Base-by-base conservation (phyloP, 1,284 basidiomycete species). In the Mycena sp. region DNA sequence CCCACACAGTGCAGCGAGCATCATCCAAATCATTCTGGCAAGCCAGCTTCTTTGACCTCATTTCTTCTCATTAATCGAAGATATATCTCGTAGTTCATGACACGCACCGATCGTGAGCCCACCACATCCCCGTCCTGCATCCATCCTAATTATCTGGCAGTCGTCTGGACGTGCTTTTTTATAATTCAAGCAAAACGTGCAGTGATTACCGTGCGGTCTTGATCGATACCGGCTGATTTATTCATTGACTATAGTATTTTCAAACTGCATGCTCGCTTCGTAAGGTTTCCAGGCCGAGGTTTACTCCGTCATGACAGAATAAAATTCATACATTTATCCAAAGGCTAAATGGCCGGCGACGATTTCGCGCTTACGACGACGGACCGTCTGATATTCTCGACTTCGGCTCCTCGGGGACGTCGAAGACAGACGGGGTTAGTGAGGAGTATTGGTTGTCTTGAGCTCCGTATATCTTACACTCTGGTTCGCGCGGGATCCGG, bases 1-100 rank as follows among this genome's bases (percentile, higher is more conserved):
- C 14, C 4, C 17, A 1, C 35, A 25, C 38, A 59, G 57, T 25
- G 38, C 57, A 17, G 35, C 49, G 5, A 52, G 57, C 43, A 25
- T 45, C 43, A 59, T 59, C 12, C 57, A 59, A 59, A 59, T 59
- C 17, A 52, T 59, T 21, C 43, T 59, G 49, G 57, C 26, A n/a
- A n/a, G n/a, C n/a, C n/a, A 28, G 48, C 4, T 25, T 21, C n/a
- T 21, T 5, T 23, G 26, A 3, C 30, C 29, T 21, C 19, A 7
- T 28, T 19, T 16, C 21, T 30, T 2, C 1, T 45, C 3, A 1
- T 6, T 50, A 35, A 21, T 53, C 38, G n/a, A 26, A 17, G 4
- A 6, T 4, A 4, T 0, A 17, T 29, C 10, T 30, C 30, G 9
- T 14, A 61, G 59, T 61, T 61, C 38, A 41, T 35, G 37, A 61